Evolutionary conservation across 352 stramenopile genomes (phyloP), one percentile per base, ranked within the genome.

Genomic region (Phytophthora agathidicida): DNA sequence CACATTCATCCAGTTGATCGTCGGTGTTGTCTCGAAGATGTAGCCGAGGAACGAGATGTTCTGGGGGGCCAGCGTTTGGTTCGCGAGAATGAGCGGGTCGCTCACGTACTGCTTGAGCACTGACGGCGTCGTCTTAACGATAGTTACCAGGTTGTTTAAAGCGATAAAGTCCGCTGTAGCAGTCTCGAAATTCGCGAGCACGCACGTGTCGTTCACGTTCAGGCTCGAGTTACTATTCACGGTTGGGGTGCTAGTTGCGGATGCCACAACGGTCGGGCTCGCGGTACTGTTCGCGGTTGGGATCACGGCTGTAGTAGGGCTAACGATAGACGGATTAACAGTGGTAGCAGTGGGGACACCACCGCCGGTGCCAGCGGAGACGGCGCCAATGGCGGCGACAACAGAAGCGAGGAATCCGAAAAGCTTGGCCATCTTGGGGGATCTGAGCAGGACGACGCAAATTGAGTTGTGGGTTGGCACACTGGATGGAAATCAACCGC

Each of bases 11-110:
- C 46, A 65, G 55, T 83, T 56, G 65, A 89, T 76, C 24, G 74
- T 76, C 9, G 76, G 76, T 16, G 74, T 87, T 16, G 46, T 30
- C 41, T 54, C 14, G 47, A 84, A 59, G n/a, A 47, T 68, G 41
- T 82, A 80, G 60, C 77, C 77, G 3, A 87, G 70, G 45, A 85
- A 62, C 32, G 66, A 77, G 47, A 82, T 64, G 24, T 75, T 71
- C 36, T 80, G 56, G n/a, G 63, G 38, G 14, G 80, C 58, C 17
- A 88, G 41, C 22, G 49, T 65, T 39, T 82, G 65, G 60, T 85
- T 52, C 8, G 46, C 16, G 24, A 88, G 39, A 27, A 69, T 31
- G 17, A 85, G 35, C 33, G 77, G 77, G 53, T 88, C 77, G 32
- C 52, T 66, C 2, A 73, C 43, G 49, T 69, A 69, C 27, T 44